Conservation (phyloP, 2,329 filamentous ascomycete genomes). For the Beauveria sp. region DNA sequence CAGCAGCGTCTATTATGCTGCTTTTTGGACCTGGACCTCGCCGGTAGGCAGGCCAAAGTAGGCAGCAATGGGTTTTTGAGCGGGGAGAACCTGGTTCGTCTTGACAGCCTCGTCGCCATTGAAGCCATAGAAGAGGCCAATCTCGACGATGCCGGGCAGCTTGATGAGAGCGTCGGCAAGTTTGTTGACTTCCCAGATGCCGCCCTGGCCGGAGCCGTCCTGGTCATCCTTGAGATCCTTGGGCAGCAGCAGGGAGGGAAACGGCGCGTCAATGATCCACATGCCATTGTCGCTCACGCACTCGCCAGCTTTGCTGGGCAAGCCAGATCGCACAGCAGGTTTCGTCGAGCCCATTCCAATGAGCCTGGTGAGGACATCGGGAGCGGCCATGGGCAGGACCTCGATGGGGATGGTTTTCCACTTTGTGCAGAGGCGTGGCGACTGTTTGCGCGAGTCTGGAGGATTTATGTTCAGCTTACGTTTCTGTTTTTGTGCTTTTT, state of each 20-base stretch:
- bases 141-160: conserved; percentile 83
- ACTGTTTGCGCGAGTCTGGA: conserved; percentile 82
- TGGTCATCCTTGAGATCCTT: conserved; percentile 42
- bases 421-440: conserved; percentile 60
- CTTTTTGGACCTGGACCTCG: conserved; percentile 45
- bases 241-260: conserved; percentile 61
- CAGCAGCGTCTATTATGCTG: not conserved
- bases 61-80: conserved; percentile 85
- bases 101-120: conserved; percentile 61
- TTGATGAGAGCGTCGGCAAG: conserved; percentile 69
- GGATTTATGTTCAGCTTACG: conserved; percentile 2
- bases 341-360: conserved; percentile 62
- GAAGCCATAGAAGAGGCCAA: conserved; percentile 79
- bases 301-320: conserved; percentile 72
- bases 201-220: conserved; percentile 42
- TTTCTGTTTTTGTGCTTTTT: not conserved
- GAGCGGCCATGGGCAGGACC: conserved; percentile 77
- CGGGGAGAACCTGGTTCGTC: conserved; percentile 53
- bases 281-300: conserved; percentile 53
- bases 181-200: conserved; percentile 71
- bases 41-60: conserved; percentile 91
- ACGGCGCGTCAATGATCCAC: conserved; percentile 89
- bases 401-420: conserved; percentile 92
- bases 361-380: conserved; percentile 67
- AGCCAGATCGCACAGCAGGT: conserved; percentile 64